Evolutionary conservation across 2,329 filamentous ascomycete species (phyloP).

Genomic region (Macrophomina pseudophaseolina): DNA sequence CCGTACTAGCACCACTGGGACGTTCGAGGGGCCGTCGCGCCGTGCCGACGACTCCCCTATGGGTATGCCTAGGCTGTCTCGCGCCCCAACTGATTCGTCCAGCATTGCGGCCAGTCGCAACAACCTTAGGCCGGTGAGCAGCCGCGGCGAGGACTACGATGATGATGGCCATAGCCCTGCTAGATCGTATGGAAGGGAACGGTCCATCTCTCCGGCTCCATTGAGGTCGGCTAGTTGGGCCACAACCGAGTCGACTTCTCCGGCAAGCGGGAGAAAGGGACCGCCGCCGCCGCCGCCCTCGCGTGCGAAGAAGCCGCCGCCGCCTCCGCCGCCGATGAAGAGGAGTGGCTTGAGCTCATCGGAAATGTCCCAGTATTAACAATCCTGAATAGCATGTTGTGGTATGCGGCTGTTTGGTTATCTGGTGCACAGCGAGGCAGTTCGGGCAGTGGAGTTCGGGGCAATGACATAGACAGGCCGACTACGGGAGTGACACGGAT

Average conservation of each 20-base stretch:
- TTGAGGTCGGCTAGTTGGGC: constrained; percentile 58
- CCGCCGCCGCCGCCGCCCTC: constrained; percentile 68
- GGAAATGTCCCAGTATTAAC: constrained; percentile 20
- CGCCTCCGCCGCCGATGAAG: constrained; percentile 69
- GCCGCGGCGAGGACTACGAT: constrained; percentile 40
- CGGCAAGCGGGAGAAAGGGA: constrained; percentile 40
- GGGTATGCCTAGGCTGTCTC: constrained; percentile 53
- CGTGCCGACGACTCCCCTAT: constrained; percentile 59
- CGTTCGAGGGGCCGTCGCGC: constrained; percentile 63
- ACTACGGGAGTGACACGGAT: constrained; percentile 5
- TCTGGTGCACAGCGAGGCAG: neutral
- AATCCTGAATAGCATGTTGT: neutral
- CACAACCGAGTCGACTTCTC: constrained; percentile 28
- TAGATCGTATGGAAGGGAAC: constrained; percentile 39
- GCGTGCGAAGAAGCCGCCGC: constrained; percentile 68
- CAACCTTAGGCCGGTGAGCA: constrained; percentile 51
- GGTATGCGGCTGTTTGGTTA: neutral
- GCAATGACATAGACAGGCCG: neutral
- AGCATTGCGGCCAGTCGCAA: constrained; percentile 54
- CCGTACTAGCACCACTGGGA: constrained; percentile 52
- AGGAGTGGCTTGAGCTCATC: constrained; percentile 53
- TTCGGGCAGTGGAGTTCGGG: neutral
- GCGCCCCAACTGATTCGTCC: constrained; percentile 61
- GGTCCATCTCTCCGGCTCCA: constrained; percentile 60
- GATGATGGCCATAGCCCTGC: constrained; percentile 40